Conservation (phyloP, 1,284 basidiomycete species). For the Ustilago xerochloae region DNA sequence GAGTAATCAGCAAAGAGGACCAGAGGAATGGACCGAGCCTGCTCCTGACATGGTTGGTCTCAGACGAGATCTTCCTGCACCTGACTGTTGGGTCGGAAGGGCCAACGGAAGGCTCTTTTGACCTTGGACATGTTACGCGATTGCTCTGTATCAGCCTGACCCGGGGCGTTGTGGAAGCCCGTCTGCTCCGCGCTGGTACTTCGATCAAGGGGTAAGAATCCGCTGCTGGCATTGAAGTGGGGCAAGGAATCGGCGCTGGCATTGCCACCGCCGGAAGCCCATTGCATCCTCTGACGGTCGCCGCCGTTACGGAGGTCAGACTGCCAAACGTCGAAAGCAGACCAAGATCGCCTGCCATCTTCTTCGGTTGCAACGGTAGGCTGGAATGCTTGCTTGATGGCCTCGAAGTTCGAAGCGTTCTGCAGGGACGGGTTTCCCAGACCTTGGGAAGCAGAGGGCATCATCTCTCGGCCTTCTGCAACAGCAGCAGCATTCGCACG, state of each 20-base stretch:
- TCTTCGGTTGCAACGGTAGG: conserved; percentile 48
- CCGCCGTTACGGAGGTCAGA: conserved; percentile 36
- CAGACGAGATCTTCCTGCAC: conserved; percentile 40
- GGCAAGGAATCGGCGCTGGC: conserved; percentile 46
- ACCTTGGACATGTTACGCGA: conserved; percentile 41
- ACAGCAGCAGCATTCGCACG: conserved; percentile 34
- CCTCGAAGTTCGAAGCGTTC: conserved; percentile 53
- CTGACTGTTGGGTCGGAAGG: conserved; percentile 47
- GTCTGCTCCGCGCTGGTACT: conserved; percentile 33
- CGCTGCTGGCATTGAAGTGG: conserved; percentile 29
- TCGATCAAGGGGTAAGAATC: conserved; percentile 41
- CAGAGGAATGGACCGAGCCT: neutral
- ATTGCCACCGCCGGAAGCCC: conserved; percentile 27
- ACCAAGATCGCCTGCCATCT: conserved; percentile 57
- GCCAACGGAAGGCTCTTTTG: conserved; percentile 52
- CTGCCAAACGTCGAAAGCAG: conserved; percentile 58
- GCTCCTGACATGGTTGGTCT: neutral
- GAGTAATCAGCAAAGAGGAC: neutral
- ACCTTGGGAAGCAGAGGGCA: conserved; percentile 18
- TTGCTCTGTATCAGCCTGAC: conserved; percentile 20
- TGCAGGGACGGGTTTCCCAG: conserved; percentile 31
- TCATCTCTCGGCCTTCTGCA: conserved; percentile 13
- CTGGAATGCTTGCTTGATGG: conserved; percentile 57
- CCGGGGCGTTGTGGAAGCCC: neutral
- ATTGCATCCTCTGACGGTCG: conserved; percentile 19